These are phyloP conservation scores for Cardiospermum halicacabum DNA, from an alignment of 345 rosid species.

Conservation along the genomic window DNA sequence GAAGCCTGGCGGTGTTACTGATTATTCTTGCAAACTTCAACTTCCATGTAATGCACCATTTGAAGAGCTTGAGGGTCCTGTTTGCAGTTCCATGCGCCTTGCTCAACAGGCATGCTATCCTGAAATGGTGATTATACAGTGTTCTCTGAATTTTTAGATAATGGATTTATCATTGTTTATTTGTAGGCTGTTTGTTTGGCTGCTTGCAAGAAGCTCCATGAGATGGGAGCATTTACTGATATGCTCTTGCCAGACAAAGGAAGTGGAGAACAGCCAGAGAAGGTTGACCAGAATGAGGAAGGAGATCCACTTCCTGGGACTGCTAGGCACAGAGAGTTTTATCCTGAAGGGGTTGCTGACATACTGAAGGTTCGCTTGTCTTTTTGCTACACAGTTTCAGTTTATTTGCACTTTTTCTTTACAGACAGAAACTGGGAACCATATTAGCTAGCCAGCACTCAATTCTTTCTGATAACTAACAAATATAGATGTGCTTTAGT, in stretches of 20 bases:
- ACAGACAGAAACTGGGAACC: neutral
- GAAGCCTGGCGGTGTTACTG: slow-evolving; percentile 82
- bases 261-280: slow-evolving; percentile 81
- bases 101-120: slow-evolving; percentile 75
- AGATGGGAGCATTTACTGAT: slow-evolving; percentile 99
- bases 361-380: slow-evolving; percentile 69
- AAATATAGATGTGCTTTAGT: neutral
- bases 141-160: slow-evolving; percentile 9
- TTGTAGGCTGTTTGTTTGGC: slow-evolving; percentile 94
- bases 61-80: slow-evolving; percentile 93
- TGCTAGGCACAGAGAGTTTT: slow-evolving; percentile 97
- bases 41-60: slow-evolving; percentile 98
- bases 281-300: slow-evolving; percentile 76
- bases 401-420: neutral
- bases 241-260: slow-evolving; percentile 99
- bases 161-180: slow-evolving; percentile 19
- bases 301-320: slow-evolving; percentile 99
- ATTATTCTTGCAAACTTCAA: slow-evolving; percentile 96
- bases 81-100: slow-evolving; percentile 87
- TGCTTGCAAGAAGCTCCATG: slow-evolving; percentile 98
- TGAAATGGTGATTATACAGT: slow-evolving; percentile 7
- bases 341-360: slow-evolving; percentile 97
- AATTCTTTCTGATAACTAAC: neutral
- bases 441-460: neutral
- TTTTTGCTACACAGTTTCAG: slow-evolving; percentile 3